A percentile compares a stretch with the other conserved stretches of the same genome.
Conservation (phyloP, 352 stramenopile species). For the Phytophthora crassamura region DNA sequence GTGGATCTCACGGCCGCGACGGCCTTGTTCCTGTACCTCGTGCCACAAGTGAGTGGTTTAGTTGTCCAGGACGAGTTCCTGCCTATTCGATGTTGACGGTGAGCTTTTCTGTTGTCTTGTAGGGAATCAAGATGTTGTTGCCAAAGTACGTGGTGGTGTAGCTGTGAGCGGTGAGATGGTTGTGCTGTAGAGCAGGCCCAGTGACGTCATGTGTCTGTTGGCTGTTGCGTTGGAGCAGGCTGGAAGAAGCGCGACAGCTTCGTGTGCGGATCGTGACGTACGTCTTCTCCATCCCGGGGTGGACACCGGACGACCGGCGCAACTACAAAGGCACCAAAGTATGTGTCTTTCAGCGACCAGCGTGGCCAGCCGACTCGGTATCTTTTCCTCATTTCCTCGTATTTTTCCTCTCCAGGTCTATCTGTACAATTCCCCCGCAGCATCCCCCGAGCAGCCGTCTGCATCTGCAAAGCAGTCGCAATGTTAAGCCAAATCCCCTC, state of each 20-base stretch:
- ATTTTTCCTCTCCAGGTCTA: conserved; percentile 47
- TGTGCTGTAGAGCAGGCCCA: neutral
- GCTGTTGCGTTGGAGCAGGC: conserved; percentile 34
- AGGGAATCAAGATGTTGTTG: conserved; percentile 77
- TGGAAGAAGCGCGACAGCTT: conserved; percentile 67
- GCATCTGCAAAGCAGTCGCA: conserved; percentile 4
- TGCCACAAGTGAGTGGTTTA: conserved; percentile 58
- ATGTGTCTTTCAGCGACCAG: neutral
- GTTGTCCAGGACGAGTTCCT: neutral
- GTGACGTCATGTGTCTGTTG: conserved; percentile 1
- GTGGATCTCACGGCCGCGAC: conserved; percentile 69
- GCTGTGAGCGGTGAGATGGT: neutral
- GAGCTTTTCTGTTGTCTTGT: neutral
- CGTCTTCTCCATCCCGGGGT: conserved; percentile 83
- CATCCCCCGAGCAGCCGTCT: conserved; percentile 12
- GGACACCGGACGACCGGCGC: conserved; percentile 56
- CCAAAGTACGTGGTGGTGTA: conserved; percentile 55
- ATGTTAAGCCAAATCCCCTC: conserved; percentile 4
- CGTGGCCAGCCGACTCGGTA: neutral
- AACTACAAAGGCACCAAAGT: conserved; percentile 90
- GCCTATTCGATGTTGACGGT: conserved; percentile 14
- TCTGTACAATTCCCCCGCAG: conserved; percentile 52
- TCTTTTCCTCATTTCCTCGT: neutral
- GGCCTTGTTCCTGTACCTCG: conserved; percentile 84
- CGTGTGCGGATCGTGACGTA: conserved; percentile 83